Percentiles rank a stretch among this genome's conserved stretches.
Conservation (phyloP, 2,329 filamentous ascomycete genomes). For the Pezizomycotina sp. region DNA sequence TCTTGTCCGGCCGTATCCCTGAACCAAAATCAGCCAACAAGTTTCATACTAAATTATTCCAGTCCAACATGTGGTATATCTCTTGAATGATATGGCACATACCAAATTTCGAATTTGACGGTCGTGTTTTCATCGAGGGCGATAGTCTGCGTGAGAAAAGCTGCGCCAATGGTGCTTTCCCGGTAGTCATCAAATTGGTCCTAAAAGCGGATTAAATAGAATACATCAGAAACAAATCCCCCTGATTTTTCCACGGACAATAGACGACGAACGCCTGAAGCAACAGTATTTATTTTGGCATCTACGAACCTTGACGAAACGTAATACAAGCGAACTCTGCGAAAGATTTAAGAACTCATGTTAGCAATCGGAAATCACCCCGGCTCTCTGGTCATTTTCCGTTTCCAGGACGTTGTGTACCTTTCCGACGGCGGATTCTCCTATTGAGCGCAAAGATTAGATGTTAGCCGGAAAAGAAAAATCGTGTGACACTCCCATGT, state of each 20-base stretch:
- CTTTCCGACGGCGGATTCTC: constrained; percentile 98
- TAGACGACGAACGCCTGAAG: too few species aligned
- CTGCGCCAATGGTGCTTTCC: constrained; percentile 94
- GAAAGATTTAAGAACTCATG: constrained; percentile 11
- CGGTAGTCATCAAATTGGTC: constrained; percentile 98
- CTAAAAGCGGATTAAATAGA: constrained; percentile 40
- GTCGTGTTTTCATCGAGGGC: constrained; percentile 95
- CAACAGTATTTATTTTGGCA: background rate
- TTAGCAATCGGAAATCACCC: constrained; percentile 19
- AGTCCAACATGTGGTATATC: too few species aligned
- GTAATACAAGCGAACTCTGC: constrained; percentile 89
- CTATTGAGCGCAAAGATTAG: constrained; percentile 35
- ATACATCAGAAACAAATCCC: too few species aligned
- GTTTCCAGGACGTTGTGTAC: constrained; percentile 34
- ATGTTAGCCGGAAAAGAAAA: background rate
- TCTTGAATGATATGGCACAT: constrained; percentile 5
- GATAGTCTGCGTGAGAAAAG: constrained; percentile 97
- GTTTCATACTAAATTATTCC: too few species aligned
- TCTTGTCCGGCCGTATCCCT: constrained; percentile 88
- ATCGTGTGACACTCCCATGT: background rate
- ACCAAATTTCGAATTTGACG: constrained; percentile 98
- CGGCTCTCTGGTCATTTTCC: constrained; percentile 1
- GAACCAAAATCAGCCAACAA: constrained; percentile 7
- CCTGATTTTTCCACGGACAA: too few species aligned
- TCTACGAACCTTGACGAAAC: constrained; percentile 79